Conservation (phyloP, 139 green algal species). For the Tetradesmus lagerheimii region DNA sequence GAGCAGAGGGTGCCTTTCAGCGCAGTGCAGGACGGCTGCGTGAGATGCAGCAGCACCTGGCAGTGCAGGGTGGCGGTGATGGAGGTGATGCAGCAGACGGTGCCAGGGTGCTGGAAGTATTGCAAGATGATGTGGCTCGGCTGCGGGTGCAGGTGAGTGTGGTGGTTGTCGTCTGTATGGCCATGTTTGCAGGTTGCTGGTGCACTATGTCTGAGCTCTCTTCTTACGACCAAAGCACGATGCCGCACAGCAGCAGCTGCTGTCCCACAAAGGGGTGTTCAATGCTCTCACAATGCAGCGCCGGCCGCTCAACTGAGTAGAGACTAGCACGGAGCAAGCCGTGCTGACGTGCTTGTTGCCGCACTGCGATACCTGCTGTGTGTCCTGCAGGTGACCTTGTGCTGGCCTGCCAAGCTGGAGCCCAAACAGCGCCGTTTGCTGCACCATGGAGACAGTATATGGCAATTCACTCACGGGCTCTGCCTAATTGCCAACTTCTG, state of each 20-base stretch:
- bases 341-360: not conserved
- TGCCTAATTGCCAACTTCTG: not conserved
- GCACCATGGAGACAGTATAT: too few species aligned
- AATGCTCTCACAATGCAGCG: too few species aligned
- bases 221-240: too few species aligned
- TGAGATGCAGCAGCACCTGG: slow-evolving; percentile 52
- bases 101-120: slow-evolving; percentile 55
- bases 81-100: not conserved
- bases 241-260: too few species aligned
- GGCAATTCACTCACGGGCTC: too few species aligned
- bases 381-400: not conserved
- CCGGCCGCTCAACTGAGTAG: too few species aligned
- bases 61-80: not conserved
- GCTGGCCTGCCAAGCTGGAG: slow-evolving; percentile 66
- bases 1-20: slow-evolving; percentile 55
- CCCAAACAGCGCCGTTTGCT: slow-evolving; percentile 59
- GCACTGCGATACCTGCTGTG: not conserved
- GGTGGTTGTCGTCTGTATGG: too few species aligned
- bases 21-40: slow-evolving; percentile 55
- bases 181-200: not conserved
- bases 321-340: too few species aligned
- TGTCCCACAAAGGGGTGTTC: too few species aligned
- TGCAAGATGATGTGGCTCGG: slow-evolving; percentile 64
- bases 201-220: too few species aligned
- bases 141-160: slow-evolving; percentile 51